Evolutionary conservation across 2,329 filamentous ascomycete species (phyloP), one percentile per base, ranked within the genome.

Genomic region (Diaporthe citrichinensis): DNA sequence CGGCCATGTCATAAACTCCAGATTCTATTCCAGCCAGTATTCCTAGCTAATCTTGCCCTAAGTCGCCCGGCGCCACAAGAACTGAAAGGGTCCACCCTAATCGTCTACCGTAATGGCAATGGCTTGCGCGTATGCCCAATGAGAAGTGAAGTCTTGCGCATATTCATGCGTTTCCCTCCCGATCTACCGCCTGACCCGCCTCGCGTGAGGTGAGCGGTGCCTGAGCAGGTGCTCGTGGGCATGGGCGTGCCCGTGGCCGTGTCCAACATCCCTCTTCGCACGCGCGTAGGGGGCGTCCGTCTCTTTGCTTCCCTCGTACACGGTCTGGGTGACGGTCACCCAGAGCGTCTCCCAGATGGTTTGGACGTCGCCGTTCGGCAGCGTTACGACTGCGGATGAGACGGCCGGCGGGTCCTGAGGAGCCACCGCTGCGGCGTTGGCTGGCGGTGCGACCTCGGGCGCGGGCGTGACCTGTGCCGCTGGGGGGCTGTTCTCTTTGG

Each of bases 311-410:
- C 75, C 71, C 77, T 82, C 36, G 84, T 89, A 81, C 46, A 81
- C 79, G 4, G 81, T 81, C 61, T 67, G 77, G n/a, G 81, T 79
- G 36, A 57, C 65, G 71, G 78, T 80, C 39, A 88, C 84, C 14
- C 87, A 88, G 17, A 88, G 84, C 3, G 87, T 87, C 78, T 87
- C 83, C 79, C 82, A 87, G 71, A 88, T 83, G 34, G 86, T 88
- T 68, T 46, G 36, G 1, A 72, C 67, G 4, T 59, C 73, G 2
- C 73, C 73, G 31, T 49, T 69, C 28, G 15, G 25, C 31, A 73
- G 49, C 12, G 78, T 79, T 58, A 79, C 82, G 74, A 81, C 78
- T 34, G 78, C 78, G 71, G 81, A 82, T 65, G 79, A 76, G 25
- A 78, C 79, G 23, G 78, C 76, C 36, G 39, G 72, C 75, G 59